phyloP scores from a whole-genome alignment of 2,329 filamentous ascomycete genomes.

The Dryadomyces quercivorus region DNA sequence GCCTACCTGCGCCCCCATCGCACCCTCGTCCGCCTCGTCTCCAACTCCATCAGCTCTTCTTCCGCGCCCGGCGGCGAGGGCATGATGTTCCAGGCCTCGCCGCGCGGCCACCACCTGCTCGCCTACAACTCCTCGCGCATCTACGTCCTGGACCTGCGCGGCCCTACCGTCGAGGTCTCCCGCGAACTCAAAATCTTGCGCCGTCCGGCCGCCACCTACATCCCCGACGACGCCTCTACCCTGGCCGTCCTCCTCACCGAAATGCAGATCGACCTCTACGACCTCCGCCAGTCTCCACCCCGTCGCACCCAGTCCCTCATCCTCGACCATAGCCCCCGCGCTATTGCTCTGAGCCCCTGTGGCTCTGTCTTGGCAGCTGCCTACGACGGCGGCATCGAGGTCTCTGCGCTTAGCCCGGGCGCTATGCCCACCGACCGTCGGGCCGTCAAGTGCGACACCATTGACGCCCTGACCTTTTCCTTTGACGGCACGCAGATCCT shows the following conservation, averaged over 20 bases:
- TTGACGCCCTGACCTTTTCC: conserved; percentile 65
- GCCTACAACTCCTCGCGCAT: conserved; percentile 80
- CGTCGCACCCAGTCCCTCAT: conserved; percentile 62
- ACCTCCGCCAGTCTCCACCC: conserved; percentile 51
- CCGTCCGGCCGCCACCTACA: conserved; percentile 62
- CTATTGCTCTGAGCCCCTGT: conserved; percentile 70
- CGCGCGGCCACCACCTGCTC: conserved; percentile 60
- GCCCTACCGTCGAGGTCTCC: conserved; percentile 47
- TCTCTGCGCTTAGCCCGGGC: conserved; percentile 58
- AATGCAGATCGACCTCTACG: conserved; percentile 79
- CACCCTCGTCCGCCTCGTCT: conserved; percentile 68
- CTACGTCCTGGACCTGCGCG: conserved; percentile 60
- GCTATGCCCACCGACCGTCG: conserved; percentile 55
- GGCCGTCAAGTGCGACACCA: conserved; percentile 65
- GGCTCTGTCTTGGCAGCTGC: conserved; percentile 74
- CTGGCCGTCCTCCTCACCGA: conserved; percentile 72
- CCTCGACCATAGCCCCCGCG: conserved; percentile 65
- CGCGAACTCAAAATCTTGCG: conserved; percentile 71
- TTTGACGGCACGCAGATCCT: conserved; percentile 67
- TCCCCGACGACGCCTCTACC: conserved; percentile 64
- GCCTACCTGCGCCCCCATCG: conserved; percentile 58
- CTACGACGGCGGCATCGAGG: conserved; percentile 81
- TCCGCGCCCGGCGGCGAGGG: conserved; percentile 75
- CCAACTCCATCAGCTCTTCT: conserved; percentile 72
- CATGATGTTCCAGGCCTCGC: conserved; percentile 72